phyloP scores from a whole-genome alignment of 2,329 filamentous ascomycete species.

The Parastagonospora nodorum region DNA sequence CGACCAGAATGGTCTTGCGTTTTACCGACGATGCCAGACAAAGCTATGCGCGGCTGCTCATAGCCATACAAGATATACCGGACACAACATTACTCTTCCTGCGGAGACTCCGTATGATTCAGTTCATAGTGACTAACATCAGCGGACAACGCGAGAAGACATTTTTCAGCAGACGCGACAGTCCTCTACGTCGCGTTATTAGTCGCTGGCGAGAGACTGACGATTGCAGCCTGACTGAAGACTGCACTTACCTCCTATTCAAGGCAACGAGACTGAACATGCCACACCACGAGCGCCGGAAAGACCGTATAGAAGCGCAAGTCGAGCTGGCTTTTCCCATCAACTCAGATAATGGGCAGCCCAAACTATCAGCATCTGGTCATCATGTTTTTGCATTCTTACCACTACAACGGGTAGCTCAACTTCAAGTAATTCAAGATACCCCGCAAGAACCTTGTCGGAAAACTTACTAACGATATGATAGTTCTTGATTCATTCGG shows the following conservation, averaged over 20 bases:
- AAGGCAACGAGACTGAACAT: slow-evolving; percentile 1
- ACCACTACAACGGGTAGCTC: slow-evolving; percentile 18
- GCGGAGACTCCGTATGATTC: slow-evolving; percentile 8
- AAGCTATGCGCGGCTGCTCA: slow-evolving; percentile 6
- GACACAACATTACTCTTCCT: slow-evolving; percentile 19
- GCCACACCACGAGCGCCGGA: slow-evolving; percentile 15
- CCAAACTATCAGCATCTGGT: slow-evolving; percentile 17
- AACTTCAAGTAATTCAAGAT: slow-evolving; percentile 24
- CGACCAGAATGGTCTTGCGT: slow-evolving; percentile 23
- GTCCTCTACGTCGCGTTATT: background rate
- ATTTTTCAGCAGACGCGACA: background rate
- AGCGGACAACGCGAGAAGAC: background rate
- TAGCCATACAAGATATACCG: slow-evolving; percentile 13
- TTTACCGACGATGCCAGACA: slow-evolving; percentile 1
- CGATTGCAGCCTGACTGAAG: background rate
- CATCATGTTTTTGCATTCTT: slow-evolving; percentile 26
- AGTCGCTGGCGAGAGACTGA: background rate
- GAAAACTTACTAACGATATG: too few relatives aligned
- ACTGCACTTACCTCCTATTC: slow-evolving; percentile 7
- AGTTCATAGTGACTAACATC: slow-evolving; percentile 1
- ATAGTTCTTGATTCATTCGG: slow-evolving; percentile 36
- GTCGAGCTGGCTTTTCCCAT: slow-evolving; percentile 33
- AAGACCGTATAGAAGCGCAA: slow-evolving; percentile 1
- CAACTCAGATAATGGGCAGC: slow-evolving; percentile 6
- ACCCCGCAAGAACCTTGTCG: too few relatives aligned